Evolutionary conservation across 139 green algal genomes (phyloP), one percentile per base, ranked within the genome.

Genomic region (Spirogloea muscicola): DNA sequence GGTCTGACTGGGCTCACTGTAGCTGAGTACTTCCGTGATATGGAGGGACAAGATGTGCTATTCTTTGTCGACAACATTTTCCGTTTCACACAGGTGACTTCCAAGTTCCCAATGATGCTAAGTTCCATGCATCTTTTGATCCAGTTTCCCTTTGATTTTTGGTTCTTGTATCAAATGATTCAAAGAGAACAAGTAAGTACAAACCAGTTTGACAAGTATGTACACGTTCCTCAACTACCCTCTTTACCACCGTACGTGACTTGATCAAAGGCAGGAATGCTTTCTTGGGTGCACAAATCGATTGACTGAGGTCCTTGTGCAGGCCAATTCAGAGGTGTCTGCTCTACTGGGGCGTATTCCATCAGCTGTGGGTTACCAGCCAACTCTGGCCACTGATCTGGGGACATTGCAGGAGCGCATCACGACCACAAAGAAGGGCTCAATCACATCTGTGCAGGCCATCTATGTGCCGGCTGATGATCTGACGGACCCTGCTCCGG

Each of bases 31-130:
- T 98, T 98, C 93, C 90, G 94, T 86, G 94, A 98, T 68, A 82
- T 91, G 67, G 94, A 98, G 89, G 92, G 93, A 37, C 94, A 98
- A 86, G 94, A 98, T 77, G 94, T 98, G 88, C 90, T 98, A 83
- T 86, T 98, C 51, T 98, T 98, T 79, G 90, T 98, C 16, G 94
- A 98, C 90, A 98, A 98, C 89, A 98, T 98, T 79, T 98, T 98
- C 94, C 89, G 94, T 60, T 98, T 98, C 86, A 98, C 94, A 21
- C 92, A 96, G 66, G 66, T 74, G 46, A 31, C 46, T 55, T 55
- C 7, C 5, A 38, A 62, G 40, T 62, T 33, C 6, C 52, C n/a
- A n/a, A n/a, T n/a, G n/a, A n/a, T n/a, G n/a, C n/a, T n/a, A n/a
- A n/a, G n/a, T n/a, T n/a, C n/a, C n/a, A n/a, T n/a, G n/a, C n/a